Evolutionary conservation across 2,329 filamentous ascomycete genomes (phyloP).

Genomic region (Fusarium pseudograminearum): DNA sequence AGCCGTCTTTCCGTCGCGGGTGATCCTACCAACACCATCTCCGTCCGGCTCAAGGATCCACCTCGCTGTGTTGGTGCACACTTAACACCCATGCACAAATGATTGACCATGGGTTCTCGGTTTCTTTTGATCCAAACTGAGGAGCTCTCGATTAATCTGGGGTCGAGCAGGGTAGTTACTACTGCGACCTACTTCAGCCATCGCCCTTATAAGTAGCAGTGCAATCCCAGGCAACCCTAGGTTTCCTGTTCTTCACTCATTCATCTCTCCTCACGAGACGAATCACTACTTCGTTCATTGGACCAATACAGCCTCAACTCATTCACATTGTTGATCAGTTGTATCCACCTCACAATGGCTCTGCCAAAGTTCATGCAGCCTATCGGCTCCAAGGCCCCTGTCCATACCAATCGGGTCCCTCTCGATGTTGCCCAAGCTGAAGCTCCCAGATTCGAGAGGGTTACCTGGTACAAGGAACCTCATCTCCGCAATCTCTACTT

Average conservation of each 20-base stretch:
- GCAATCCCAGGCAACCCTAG: conserved; percentile 23
- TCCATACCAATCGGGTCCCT: conserved; percentile 23
- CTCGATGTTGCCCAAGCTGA: conserved; percentile 57
- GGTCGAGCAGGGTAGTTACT: conserved; percentile 1
- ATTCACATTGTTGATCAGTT: conserved; percentile 9
- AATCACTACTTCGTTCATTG: conserved; percentile 12
- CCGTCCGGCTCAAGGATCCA: conserved; percentile 35
- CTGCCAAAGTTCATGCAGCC: conserved; percentile 44
- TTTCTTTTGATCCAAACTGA: conserved; percentile 15
- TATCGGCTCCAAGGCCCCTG: conserved; percentile 40
- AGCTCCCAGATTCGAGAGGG: conserved; percentile 64
- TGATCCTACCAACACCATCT: conserved; percentile 40
- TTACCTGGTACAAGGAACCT: conserved; percentile 68
- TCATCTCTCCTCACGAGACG: conserved; percentile 34
- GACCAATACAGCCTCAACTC: conserved; percentile 8
- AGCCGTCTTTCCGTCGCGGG: conserved; percentile 40
- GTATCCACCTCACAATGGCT: conserved; percentile 33
- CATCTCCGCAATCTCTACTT: conserved; percentile 68
- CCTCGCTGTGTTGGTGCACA: conserved; percentile 34
- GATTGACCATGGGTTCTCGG: conserved; percentile 2
- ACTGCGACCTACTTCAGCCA: conserved; percentile 5
- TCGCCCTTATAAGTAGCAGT: conserved; percentile 44
- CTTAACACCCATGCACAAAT: conserved; percentile 18
- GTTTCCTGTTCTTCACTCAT: conserved; percentile 14
- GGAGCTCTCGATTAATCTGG: conserved; percentile 19